Percentiles rank a stretch among this genome's conserved stretches.
These are phyloP conservation scores for Pseudogymnoascus sp. DNA, from an alignment of 2,329 filamentous ascomycete species.

Conservation along the genomic window DNA sequence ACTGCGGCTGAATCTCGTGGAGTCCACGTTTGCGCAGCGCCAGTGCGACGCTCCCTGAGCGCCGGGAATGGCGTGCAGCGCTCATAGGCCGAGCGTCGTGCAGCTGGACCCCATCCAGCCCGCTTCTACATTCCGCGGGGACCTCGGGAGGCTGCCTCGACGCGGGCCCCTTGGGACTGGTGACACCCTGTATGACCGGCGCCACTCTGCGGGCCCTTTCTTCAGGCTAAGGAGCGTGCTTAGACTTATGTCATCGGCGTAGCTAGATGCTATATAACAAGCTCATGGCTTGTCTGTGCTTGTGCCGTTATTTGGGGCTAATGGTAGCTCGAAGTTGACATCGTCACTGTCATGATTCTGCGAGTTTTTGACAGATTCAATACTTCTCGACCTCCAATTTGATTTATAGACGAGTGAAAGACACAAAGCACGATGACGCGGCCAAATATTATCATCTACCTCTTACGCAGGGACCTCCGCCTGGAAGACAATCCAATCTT, in stretches of 20 bases:
- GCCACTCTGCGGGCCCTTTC: constrained; percentile 4
- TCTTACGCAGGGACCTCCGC: constrained; percentile 65
- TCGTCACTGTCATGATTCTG: constrained; percentile 3
- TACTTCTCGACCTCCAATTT: not conserved
- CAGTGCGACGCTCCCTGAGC: not conserved
- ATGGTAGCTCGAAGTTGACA: not conserved
- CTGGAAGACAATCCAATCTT: constrained; percentile 67
- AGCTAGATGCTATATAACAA: constrained; percentile 1
- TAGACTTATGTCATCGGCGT: not conserved
- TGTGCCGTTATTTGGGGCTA: constrained; percentile 5
- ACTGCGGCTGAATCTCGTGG: constrained; percentile 6
- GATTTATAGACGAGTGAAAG: not conserved
- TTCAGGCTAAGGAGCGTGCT: not conserved
- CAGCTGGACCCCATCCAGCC: constrained; percentile 7
- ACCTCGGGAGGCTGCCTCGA: constrained; percentile 7
- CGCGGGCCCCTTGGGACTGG: constrained; percentile 3
- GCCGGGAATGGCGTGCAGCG: not conserved
- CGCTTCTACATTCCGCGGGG: constrained; percentile 5
- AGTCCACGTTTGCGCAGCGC: constrained; percentile 3
- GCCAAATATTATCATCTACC: constrained; percentile 55
- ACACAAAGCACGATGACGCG: constrained; percentile 24
- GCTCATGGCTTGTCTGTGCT: not conserved
- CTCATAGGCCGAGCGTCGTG: not conserved
- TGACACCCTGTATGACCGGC: constrained; percentile 1
- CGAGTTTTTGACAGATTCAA: not conserved